phyloP scores from a whole-genome alignment of 768 basidiomycete species.

The Pleurotus sapidus region DNA sequence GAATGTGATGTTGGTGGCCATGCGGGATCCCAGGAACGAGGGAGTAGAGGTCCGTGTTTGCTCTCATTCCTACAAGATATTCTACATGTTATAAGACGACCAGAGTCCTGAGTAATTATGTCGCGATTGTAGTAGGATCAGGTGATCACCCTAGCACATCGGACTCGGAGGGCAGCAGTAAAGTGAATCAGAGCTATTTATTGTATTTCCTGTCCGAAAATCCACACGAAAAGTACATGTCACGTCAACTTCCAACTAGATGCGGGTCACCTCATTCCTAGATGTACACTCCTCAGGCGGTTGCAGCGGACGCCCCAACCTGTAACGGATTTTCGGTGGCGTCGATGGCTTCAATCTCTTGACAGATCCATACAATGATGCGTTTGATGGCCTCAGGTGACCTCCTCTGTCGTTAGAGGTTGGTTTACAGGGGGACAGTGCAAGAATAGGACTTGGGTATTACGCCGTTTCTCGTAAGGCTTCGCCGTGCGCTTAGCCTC shows the following conservation, averaged over 20 bases:
- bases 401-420: constrained; percentile 62
- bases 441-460: constrained; percentile 59
- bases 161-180: not conserved
- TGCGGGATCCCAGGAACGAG: constrained; percentile 11
- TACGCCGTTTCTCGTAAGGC: constrained; percentile 37
- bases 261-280: not conserved
- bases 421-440: constrained; percentile 70
- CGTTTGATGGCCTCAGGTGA: constrained; percentile 64
- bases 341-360: constrained; percentile 33
- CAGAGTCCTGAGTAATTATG: not conserved
- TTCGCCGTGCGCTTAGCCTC: constrained; percentile 55
- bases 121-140: not conserved
- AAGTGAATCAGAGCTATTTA: no score
- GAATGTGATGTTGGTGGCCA: constrained; percentile 63
- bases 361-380: constrained; percentile 59
- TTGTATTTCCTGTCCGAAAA: no score
- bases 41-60: no score
- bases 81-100: no score
- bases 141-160: not conserved
- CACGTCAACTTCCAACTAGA: not conserved
- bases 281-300: not conserved
- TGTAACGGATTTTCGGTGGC: constrained; percentile 7
- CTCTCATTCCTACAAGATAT: no score
- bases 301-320: not conserved
- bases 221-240: not conserved